phyloP scores from a whole-genome alignment of 805 yeast species.

The Lachancea sp. region DNA sequence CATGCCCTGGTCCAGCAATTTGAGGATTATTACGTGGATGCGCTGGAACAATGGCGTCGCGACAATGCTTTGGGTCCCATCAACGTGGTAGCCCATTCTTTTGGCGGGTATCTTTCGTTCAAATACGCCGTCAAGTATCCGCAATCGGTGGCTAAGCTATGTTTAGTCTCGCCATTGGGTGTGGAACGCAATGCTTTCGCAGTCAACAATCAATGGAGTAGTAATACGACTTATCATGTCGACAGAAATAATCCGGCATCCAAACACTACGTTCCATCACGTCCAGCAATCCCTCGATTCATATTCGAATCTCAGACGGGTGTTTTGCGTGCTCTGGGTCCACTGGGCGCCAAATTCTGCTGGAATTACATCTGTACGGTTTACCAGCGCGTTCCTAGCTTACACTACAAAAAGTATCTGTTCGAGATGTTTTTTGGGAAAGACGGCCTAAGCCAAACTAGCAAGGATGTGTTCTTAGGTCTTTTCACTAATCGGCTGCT shows the following conservation, averaged over 20 bases:
- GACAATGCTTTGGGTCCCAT: conserved; percentile 44
- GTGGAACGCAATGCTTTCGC: conserved; percentile 65
- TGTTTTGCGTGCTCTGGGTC: conserved; percentile 42
- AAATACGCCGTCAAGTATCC: conserved; percentile 59
- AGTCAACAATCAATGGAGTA: conserved; percentile 31
- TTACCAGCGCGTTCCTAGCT: conserved; percentile 25
- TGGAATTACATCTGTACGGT: conserved; percentile 30
- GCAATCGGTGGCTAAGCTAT: conserved; percentile 43
- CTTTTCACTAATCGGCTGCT: conserved; percentile 35
- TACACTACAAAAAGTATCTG: conserved; percentile 23
- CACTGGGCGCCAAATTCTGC: conserved; percentile 35
- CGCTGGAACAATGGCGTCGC: conserved; percentile 61
- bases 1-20: conserved; percentile 32
- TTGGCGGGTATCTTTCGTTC: conserved; percentile 68
- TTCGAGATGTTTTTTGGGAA: conserved; percentile 21
- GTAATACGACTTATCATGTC: conserved; percentile 16
- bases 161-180: conserved; percentile 72
- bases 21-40: conserved; percentile 50
- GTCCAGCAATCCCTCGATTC: conserved; percentile 27
- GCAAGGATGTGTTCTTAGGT: conserved; percentile 26
- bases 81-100: conserved; percentile 68
- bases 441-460: conserved; percentile 16
- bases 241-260: conserved; percentile 40
- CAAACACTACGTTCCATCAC: conserved; percentile 28
- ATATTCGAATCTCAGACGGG: conserved; percentile 38